These are phyloP conservation scores for Fusarium incarnatum DNA, from an alignment of 2,329 filamentous ascomycete genomes.

Conservation along the genomic window DNA sequence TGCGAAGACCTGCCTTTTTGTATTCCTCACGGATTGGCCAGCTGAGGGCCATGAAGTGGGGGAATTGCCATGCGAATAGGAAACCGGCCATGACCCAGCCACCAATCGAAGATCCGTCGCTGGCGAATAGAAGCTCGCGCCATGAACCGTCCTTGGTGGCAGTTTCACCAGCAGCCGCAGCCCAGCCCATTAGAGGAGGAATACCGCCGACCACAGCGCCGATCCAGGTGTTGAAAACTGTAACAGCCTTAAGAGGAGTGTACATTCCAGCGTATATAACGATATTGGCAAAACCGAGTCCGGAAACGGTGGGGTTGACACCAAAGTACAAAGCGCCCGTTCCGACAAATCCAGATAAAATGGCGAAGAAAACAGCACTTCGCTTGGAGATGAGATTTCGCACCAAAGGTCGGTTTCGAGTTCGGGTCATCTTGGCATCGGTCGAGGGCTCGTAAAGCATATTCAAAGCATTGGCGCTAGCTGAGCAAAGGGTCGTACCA, in stretches of 20 bases:
- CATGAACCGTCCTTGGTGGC: conserved; percentile 81
- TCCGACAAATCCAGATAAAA: conserved; percentile 76
- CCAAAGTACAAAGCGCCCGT: conserved; percentile 83
- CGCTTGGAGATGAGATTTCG: conserved; percentile 79
- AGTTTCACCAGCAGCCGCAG: conserved; percentile 89
- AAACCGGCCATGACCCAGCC: conserved; percentile 90
- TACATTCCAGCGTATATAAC: conserved; percentile 90
- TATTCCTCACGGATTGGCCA: conserved; percentile 94
- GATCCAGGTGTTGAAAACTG: conserved; percentile 92
- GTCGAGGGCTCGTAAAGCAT: conserved; percentile 95
- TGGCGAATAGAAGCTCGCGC: conserved; percentile 79
- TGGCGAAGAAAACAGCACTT: conserved; percentile 81
- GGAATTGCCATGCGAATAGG: conserved; percentile 96
- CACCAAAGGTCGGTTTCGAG: conserved; percentile 88
- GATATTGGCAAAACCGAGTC: conserved; percentile 87
- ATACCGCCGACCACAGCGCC: conserved; percentile 94
- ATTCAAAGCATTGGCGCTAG: conserved; percentile 92
- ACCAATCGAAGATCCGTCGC: conserved; percentile 72
- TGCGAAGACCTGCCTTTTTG: conserved; percentile 73
- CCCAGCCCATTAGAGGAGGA: conserved; percentile 97
- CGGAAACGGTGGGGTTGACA: conserved; percentile 93
- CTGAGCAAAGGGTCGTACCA: conserved; percentile 89
- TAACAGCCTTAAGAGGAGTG: conserved; percentile 90
- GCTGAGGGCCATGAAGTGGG: conserved; percentile 95
- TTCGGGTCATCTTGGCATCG: conserved; percentile 94